These are phyloP conservation scores for Russula virescens DNA, from an alignment of 768 basidiomycete species.

Conservation along the genomic window DNA sequence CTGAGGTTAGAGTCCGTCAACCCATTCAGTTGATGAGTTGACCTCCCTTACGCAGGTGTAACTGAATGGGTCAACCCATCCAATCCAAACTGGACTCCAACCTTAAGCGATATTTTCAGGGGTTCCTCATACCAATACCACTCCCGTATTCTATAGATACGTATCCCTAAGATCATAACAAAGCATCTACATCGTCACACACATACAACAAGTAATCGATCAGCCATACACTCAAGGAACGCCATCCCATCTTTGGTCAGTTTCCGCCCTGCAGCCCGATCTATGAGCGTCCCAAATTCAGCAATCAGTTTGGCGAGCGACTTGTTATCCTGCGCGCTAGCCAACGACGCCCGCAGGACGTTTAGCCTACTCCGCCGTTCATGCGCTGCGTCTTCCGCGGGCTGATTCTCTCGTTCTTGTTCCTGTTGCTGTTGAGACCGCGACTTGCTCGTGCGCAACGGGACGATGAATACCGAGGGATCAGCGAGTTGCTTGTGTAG, in stretches of 20 bases:
- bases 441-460: constrained; percentile 42
- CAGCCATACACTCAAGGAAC: constrained; percentile 59
- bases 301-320: constrained; percentile 58
- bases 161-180: not conserved
- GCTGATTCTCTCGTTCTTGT: constrained; percentile 28
- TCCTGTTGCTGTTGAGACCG: constrained; percentile 31
- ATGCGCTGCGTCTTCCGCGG: constrained; percentile 27
- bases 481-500: constrained; percentile 66
- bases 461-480: constrained; percentile 53
- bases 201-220: constrained; percentile 41
- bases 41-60: too few relatives aligned
- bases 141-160: too few relatives aligned
- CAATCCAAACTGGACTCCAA: too few relatives aligned
- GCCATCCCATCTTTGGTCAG: constrained; percentile 74
- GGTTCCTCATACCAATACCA: too few relatives aligned
- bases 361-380: constrained; percentile 51
- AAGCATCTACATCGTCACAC: not conserved
- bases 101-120: too few relatives aligned
- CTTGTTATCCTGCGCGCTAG: constrained; percentile 44
- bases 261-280: constrained; percentile 61
- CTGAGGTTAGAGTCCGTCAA: too few relatives aligned
- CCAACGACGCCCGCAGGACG: constrained; percentile 51
- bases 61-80: too few relatives aligned
- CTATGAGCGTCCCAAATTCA: constrained; percentile 65
- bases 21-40: too few relatives aligned